A percentile compares a stretch with the other conserved stretches of the same genome.
Evolutionary conservation across 495 filamentous ascomycete genomes (phyloP).

Genomic region (Wilcoxina mikolae): DNA sequence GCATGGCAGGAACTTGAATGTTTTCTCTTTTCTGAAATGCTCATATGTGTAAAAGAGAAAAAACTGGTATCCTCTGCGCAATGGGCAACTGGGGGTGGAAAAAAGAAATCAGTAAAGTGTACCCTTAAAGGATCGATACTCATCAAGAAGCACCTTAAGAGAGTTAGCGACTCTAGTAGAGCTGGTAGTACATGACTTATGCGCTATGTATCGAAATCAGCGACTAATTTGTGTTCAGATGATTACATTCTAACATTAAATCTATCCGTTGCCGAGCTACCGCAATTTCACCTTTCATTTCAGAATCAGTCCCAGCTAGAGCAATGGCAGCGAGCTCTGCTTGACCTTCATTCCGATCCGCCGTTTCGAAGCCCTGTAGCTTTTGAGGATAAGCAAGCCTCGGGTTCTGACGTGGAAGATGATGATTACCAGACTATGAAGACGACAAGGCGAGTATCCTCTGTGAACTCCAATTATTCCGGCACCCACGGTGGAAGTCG

Average conservation of each 20-base stretch:
- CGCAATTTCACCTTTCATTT: slow-evolving; percentile 90
- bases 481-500: slow-evolving; percentile 70
- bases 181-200: slow-evolving; percentile 32
- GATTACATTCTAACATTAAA: slow-evolving; percentile 78
- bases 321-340: slow-evolving; percentile 74
- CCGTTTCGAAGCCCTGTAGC: slow-evolving; percentile 46
- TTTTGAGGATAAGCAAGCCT: slow-evolving; percentile 56
- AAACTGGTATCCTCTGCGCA: slow-evolving; percentile 44
- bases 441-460: slow-evolving; percentile 67
- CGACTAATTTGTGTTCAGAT: slow-evolving; percentile 35
- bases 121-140: slow-evolving; percentile 95
- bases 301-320: slow-evolving; percentile 73
- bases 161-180: slow-evolving; percentile 51
- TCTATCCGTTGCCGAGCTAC: slow-evolving; percentile 86
- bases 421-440: slow-evolving; percentile 67
- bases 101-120: slow-evolving; percentile 54
- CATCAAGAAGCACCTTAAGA: slow-evolving; percentile 95
- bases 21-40: slow-evolving; percentile 96
- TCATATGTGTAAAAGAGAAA: slow-evolving; percentile 98
- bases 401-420: slow-evolving; percentile 60
- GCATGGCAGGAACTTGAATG: slow-evolving; percentile 98
- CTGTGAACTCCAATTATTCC: slow-evolving; percentile 72
- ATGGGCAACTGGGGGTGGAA: slow-evolving; percentile 45
- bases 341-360: slow-evolving; percentile 62
- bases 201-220: neutral